Percentiles rank a stretch among this genome's conserved stretches.
phyloP scores from a whole-genome alignment of 345 rosid genomes.

The Hibiscus syriacus region DNA sequence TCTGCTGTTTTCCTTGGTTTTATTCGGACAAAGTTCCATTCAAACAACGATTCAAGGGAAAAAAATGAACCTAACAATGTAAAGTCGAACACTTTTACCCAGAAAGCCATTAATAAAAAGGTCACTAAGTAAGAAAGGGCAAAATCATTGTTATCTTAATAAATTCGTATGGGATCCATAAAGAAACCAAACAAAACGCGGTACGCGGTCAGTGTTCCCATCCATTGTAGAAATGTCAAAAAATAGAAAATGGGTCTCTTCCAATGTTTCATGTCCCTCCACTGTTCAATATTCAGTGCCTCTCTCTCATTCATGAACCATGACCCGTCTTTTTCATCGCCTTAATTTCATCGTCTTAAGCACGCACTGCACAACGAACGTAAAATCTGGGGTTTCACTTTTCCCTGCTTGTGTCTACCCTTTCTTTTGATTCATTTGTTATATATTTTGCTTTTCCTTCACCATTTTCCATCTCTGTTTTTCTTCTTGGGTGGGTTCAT shows the following conservation, averaged over 20 bases:
- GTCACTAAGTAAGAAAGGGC: no score
- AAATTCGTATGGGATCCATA: not conserved
- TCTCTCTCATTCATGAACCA: not conserved
- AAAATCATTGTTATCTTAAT: no score
- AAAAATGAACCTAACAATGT: not conserved
- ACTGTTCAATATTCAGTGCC: not conserved
- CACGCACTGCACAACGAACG: not conserved
- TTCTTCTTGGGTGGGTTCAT: not conserved
- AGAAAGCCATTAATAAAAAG: no score
- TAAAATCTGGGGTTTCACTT: not conserved
- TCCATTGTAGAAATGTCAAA: not conserved
- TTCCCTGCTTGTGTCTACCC: not conserved
- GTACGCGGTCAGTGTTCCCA: not conserved
- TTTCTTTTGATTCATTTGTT: not conserved
- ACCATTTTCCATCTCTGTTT: not conserved
- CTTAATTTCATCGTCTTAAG: constrained; percentile 2
- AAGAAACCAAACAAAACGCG: not conserved
- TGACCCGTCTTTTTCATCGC: constrained; percentile 16
- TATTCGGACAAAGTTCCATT: no score
- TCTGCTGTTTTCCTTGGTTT: not conserved
- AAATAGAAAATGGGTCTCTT: no score
- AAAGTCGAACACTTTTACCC: no score
- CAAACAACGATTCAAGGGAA: not conserved
- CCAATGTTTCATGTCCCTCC: not conserved
- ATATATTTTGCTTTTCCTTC: no score